A percentile compares a stretch with the other conserved stretches of the same genome.
These are phyloP conservation scores for Cercophora sp. DNA, from an alignment of 495 filamentous ascomycete genomes.

Conservation along the genomic window DNA sequence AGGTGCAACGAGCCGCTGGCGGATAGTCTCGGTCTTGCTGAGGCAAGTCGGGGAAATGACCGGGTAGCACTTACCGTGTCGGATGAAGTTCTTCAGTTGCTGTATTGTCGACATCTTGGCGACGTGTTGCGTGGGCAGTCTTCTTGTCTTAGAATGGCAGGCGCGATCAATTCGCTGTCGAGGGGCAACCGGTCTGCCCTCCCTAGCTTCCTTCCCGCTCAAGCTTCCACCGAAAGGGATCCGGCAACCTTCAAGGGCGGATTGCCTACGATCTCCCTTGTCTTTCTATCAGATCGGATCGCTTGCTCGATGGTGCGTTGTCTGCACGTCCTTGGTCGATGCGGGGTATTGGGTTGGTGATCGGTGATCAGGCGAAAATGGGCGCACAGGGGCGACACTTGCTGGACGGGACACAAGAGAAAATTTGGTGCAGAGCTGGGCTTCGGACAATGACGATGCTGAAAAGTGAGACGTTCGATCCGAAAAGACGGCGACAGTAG, in stretches of 20 bases:
- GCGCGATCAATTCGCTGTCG: not conserved
- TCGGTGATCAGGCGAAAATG: no score
- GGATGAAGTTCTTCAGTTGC: conserved; percentile 91
- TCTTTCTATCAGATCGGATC: no score
- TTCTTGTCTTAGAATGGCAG: not conserved
- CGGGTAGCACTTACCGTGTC: conserved; percentile 61
- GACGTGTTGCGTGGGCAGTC: not conserved
- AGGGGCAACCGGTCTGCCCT: not conserved
- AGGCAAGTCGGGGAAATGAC: no score
- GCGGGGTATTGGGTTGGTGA: no score
- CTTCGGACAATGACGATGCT: not conserved
- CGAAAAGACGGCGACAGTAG: no score
- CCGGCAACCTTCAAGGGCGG: no score
- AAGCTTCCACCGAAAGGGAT: no score
- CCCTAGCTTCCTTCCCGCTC: not conserved
- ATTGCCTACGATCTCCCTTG: no score
- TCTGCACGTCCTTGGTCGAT: no score
- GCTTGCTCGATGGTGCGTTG: no score
- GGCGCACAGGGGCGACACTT: not conserved
- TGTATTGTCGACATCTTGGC: conserved; percentile 70
- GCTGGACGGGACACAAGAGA: not conserved
- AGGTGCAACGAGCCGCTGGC: no score
- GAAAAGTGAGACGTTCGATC: conserved; percentile 1
- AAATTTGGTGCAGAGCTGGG: not conserved
- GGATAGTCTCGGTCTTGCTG: no score